Evolutionary conservation across 805 yeast species (phyloP).

Genomic region (Suhomyces sp.): DNA sequence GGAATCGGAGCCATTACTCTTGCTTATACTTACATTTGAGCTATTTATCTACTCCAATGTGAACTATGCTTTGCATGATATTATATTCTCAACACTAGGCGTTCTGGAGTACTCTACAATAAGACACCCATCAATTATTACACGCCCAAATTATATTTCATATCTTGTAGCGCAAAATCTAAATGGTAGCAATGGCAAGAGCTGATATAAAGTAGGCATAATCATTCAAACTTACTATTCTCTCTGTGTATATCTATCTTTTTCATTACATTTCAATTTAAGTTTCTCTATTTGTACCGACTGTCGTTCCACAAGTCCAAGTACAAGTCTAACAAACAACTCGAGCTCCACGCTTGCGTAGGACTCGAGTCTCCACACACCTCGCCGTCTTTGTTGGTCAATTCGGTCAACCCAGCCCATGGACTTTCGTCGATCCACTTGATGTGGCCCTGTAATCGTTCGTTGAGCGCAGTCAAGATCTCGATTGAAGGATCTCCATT

Average conservation of each 20-base stretch:
- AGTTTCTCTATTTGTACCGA: neutral
- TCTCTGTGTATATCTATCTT: neutral
- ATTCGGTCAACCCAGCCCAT: conserved; percentile 93
- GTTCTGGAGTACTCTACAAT: no score
- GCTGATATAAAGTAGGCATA: neutral
- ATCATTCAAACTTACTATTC: no score
- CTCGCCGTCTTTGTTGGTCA: conserved; percentile 85
- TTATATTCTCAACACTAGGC: no score
- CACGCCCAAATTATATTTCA: neutral
- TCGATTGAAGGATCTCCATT: conserved; percentile 42
- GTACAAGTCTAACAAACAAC: conserved; percentile 79
- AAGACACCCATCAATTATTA: no score
- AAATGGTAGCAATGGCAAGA: neutral
- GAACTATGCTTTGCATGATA: no score
- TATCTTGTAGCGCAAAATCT: neutral
- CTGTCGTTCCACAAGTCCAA: conserved; percentile 50
- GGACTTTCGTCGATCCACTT: conserved; percentile 69
- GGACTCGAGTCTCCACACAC: conserved; percentile 86
- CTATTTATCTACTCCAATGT: no score
- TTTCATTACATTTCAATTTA: neutral
- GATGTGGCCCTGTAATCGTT: conserved; percentile 61
- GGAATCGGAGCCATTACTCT: no score
- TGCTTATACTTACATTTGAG: no score
- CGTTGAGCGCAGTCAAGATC: conserved; percentile 56
- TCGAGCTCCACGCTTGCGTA: conserved; percentile 95